These are phyloP conservation scores for Vitellaria paradoxa DNA, from an alignment of 179 eudicot genomes.

Conservation along the genomic window DNA sequence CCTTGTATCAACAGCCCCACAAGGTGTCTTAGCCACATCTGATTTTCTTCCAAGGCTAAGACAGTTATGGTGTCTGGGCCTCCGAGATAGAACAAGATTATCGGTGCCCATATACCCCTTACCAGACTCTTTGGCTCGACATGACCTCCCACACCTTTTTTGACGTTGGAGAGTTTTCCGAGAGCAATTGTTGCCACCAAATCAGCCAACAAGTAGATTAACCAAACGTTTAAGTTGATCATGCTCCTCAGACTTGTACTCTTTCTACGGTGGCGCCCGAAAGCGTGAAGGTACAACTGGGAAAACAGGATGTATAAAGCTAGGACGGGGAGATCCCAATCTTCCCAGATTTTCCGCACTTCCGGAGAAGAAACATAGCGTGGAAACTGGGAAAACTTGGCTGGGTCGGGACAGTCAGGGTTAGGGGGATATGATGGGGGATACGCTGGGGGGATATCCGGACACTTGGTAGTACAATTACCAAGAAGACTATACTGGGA, in stretches of 20 bases:
- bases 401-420: no score
- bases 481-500: no score
- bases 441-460: no score
- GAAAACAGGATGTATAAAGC: background rate
- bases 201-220: slow-evolving; percentile 6
- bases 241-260: background rate
- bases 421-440: no score
- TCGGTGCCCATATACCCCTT: slow-evolving; percentile 2
- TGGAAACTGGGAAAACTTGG: no score
- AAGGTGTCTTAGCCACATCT: slow-evolving; percentile 9
- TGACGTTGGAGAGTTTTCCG: slow-evolving; percentile 14
- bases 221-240: background rate
- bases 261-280: background rate
- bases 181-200: slow-evolving; percentile 17
- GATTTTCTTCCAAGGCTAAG: slow-evolving; percentile 1
- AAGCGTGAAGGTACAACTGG: slow-evolving; percentile 7
- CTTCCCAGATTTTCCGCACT: slow-evolving; percentile 4
- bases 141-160: background rate
- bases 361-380: no score
- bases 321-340: slow-evolving; percentile 4
- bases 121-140: background rate
- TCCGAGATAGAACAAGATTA: background rate
- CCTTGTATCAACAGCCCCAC: background rate
- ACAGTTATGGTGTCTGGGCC: slow-evolving; percentile 16
- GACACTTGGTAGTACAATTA: no score